A percentile compares a stretch with the other conserved stretches of the same genome.
phyloP scores from a whole-genome alignment of 139 green algal genomes.

The Chlorokybus atmophyticus region DNA sequence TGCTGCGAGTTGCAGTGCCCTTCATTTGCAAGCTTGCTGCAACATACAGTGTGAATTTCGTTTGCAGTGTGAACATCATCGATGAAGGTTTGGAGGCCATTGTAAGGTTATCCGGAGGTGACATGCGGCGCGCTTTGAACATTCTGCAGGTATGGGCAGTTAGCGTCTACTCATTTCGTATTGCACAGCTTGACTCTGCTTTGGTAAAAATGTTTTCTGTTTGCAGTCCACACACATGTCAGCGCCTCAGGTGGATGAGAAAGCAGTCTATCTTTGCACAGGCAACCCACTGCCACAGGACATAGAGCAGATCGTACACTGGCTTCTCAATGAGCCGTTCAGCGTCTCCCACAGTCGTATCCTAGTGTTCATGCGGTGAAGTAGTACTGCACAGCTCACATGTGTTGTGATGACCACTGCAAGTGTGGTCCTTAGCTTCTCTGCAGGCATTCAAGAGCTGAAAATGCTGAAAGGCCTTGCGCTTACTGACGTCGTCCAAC shows the following conservation, averaged over 20 bases:
- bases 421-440: neutral
- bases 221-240: slow-evolving; percentile 52
- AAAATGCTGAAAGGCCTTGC: slow-evolving; percentile 64
- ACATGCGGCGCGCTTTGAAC: slow-evolving; percentile 94
- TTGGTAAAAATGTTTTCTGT: neutral
- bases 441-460: slow-evolving; percentile 15
- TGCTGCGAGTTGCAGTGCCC: no score
- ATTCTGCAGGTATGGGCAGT: slow-evolving; percentile 58
- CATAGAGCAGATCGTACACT: slow-evolving; percentile 52
- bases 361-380: neutral
- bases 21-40: no score
- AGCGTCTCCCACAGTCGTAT: slow-evolving; percentile 18
- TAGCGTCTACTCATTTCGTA: no score
- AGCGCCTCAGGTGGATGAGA: slow-evolving; percentile 38
- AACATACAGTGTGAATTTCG: no score
- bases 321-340: slow-evolving; percentile 78
- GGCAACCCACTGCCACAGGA: slow-evolving; percentile 75
- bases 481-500: slow-evolving; percentile 76
- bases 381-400: neutral
- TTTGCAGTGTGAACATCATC: slow-evolving; percentile 33
- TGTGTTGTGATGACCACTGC: neutral
- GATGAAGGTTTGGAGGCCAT: slow-evolving; percentile 64
- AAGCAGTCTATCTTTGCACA: slow-evolving; percentile 78
- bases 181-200: no score
- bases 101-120: slow-evolving; percentile 59